Evolutionary conservation across 75 land plant species (phyloP).

Genomic region (Ceratopteris richardii): DNA sequence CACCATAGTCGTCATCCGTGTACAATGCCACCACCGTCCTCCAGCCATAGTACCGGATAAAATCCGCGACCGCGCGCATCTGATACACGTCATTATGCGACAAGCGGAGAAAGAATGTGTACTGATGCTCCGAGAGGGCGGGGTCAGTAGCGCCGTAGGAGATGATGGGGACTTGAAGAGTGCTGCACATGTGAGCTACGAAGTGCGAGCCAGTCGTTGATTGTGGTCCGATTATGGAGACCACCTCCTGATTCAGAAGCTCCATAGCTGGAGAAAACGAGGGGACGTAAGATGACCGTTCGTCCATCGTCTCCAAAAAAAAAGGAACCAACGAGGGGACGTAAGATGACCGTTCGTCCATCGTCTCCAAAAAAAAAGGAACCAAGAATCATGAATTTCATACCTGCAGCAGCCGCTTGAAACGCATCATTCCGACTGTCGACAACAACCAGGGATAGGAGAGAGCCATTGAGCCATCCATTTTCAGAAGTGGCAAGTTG

Average conservation of each 20-base stretch:
- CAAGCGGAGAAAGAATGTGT: constrained; percentile 28
- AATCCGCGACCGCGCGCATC: constrained; percentile 32
- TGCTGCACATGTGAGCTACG: constrained; percentile 25
- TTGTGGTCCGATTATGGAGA: constrained; percentile 38
- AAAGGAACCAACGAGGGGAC: too few relatives aligned
- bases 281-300: neutral
- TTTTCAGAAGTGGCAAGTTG: neutral
- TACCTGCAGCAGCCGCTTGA: constrained; percentile 1
- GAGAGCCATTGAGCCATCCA: too few relatives aligned
- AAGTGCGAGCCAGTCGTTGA: constrained; percentile 31
- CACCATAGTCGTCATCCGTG: constrained; percentile 38
- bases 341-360: neutral
- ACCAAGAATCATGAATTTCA: too few relatives aligned
- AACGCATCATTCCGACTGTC: neutral
- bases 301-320: neutral
- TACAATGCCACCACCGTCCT: constrained; percentile 28
- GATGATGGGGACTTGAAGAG: constrained; percentile 32
- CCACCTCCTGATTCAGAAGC: constrained; percentile 31
- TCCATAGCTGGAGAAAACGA: constrained; percentile 18
- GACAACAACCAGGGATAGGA: neutral
- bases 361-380: neutral
- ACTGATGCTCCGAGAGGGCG: constrained; percentile 30
- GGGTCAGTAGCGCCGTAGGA: constrained; percentile 40
- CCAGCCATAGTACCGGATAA: constrained; percentile 30
- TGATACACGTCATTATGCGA: constrained; percentile 32